A percentile compares a stretch with the other conserved stretches of the same genome.
Conservation (phyloP, 805 yeast genomes). For the Alloascoidea africana region DNA sequence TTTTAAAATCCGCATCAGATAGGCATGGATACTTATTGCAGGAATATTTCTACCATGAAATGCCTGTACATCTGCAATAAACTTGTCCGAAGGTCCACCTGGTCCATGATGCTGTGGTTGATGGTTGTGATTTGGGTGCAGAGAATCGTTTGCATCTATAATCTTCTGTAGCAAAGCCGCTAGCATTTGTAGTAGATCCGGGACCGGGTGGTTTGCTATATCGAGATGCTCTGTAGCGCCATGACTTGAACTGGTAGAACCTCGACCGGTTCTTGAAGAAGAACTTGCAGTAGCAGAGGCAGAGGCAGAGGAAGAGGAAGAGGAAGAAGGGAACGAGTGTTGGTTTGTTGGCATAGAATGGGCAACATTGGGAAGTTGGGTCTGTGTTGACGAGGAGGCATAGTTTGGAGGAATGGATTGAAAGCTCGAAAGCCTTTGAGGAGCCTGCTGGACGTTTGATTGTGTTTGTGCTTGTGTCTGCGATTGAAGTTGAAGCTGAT, state of each 20-base stretch:
- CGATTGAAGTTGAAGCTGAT: neutral
- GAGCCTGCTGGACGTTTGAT: neutral
- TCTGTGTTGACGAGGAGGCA: too few relatives aligned
- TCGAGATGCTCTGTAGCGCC: constrained; percentile 36
- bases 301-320: neutral
- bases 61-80: constrained; percentile 39
- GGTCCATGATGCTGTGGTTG: constrained; percentile 13
- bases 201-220: constrained; percentile 71
- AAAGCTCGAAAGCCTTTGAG: too few relatives aligned
- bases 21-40: constrained; percentile 84
- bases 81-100: constrained; percentile 11
- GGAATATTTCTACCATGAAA: constrained; percentile 96
- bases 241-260: too few relatives aligned
- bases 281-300: neutral
- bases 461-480: neutral
- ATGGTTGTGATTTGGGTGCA: constrained; percentile 55
- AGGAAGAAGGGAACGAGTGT: too few relatives aligned
- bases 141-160: constrained; percentile 76
- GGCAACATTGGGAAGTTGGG: too few relatives aligned
- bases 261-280: neutral
- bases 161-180: constrained; percentile 76
- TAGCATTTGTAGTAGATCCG: constrained; percentile 70
- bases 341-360: too few relatives aligned
- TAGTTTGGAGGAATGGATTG: too few relatives aligned
- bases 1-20: constrained; percentile 77